phyloP scores from a whole-genome alignment of 768 basidiomycete species.

The Leccinum obscurum region DNA sequence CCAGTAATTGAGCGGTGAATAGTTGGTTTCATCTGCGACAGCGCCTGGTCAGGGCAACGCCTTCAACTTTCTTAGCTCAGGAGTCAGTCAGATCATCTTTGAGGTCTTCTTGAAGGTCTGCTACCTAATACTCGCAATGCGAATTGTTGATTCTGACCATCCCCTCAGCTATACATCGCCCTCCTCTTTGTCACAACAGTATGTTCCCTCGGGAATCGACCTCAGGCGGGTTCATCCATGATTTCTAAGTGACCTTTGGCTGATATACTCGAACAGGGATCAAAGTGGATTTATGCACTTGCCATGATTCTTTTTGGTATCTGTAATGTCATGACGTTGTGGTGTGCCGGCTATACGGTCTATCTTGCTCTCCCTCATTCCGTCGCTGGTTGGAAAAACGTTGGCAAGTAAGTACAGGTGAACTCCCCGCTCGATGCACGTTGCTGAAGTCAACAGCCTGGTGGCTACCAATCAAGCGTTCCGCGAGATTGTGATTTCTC shows the following conservation, averaged over 20 bases:
- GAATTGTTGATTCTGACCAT: conserved; percentile 24
- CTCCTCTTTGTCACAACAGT: conserved; percentile 80
- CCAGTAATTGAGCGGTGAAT: conserved; percentile 27
- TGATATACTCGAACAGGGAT: conserved; percentile 49
- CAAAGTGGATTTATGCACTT: conserved; percentile 79
- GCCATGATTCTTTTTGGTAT: conserved; percentile 79
- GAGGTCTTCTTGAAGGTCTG: conserved; percentile 68
- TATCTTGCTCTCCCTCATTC: conserved; percentile 81
- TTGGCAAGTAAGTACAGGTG: conserved; percentile 55
- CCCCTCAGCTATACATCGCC: conserved; percentile 69
- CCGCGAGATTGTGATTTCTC: conserved; percentile 81
- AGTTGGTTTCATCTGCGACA: conserved; percentile 85
- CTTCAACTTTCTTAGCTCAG: conserved; percentile 76
- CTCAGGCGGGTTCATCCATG: conserved; percentile 44
- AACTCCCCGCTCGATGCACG: conserved; percentile 1
- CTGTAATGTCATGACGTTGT: conserved; percentile 76
- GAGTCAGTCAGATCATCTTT: conserved; percentile 72
- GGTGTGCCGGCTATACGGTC: conserved; percentile 91
- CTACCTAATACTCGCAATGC: background rate
- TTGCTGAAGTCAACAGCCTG: conserved; percentile 45
- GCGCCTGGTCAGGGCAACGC: conserved; percentile 54
- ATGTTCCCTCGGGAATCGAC: conserved; percentile 90
- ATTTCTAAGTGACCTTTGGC: conserved; percentile 3
- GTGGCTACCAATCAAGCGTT: conserved; percentile 66
- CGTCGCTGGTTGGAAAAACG: conserved; percentile 70